Evolutionary conservation across 768 basidiomycete species (phyloP), one percentile per base, ranked within the genome.

Genomic region (Lactarius deliciosus): DNA sequence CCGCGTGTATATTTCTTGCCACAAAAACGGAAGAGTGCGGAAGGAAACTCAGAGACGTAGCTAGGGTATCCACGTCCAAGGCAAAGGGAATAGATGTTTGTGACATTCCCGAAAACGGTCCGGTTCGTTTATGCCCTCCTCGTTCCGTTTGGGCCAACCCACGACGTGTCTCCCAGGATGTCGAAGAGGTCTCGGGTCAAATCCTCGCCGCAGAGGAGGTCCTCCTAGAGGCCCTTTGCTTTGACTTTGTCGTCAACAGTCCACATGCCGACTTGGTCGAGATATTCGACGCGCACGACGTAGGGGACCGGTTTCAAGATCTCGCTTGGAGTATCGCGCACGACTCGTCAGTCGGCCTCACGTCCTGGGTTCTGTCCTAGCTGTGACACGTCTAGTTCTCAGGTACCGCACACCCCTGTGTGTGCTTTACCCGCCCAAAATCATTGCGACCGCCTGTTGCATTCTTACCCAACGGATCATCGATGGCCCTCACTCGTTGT

Each of bases 21-120:
- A 92, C 92, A n/a, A 94, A 94, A 76, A 94, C 91, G 1, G 92
- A 94, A 75, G 92, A 94, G 76, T 93, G 90, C 70, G 90, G 90
- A 40, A 81, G 92, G 60, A 94, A 94, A 73, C 82, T 94, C 16
- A 82, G 89, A n/a, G 92, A 94, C 72, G 90, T 94, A 30, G 90
- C 92, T 10, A 83, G 83, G 69, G 84, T 94, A 11, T 88, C 83
- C 70, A 84, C 86, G 72, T 83, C 89, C 41, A 93, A 94, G 77
- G 80, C 87, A 41, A 78, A 79, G 25, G 82, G 82, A 59, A 75
- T 76, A 6, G 87, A 91, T 63, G 79, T 85, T 41, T 76, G 78
- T 11, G 80, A 83, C 56, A 84, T 90, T 55, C 78, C 84, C 8
- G 79, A 81, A 54, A 89, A 90, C 63, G 86, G 85, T 75, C 84